Percentiles rank a stretch among this genome's conserved stretches.
Conservation (phyloP, 768 basidiomycete genomes). For the Pulveroboletus sp. region DNA sequence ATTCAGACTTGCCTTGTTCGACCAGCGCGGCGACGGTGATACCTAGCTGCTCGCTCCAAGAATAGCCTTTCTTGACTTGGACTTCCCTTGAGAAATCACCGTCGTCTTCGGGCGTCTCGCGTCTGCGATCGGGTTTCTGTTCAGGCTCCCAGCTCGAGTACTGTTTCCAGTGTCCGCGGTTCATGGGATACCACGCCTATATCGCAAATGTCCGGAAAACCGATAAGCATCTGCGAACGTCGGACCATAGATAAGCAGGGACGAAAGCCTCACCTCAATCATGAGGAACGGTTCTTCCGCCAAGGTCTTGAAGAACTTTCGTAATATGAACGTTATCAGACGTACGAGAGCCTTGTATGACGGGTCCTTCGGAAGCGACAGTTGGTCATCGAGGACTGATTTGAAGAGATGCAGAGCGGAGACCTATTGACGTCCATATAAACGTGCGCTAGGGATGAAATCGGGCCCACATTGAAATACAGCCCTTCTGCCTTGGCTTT, state of each 20-base stretch:
- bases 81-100: slow-evolving; percentile 60
- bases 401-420: slow-evolving; percentile 89
- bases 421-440: slow-evolving; percentile 51
- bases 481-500: slow-evolving; percentile 89
- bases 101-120: slow-evolving; percentile 32
- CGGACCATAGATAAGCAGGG: slow-evolving; percentile 20
- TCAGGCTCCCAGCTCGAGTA: slow-evolving; percentile 74
- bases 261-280: slow-evolving; percentile 65
- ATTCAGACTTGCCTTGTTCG: slow-evolving; percentile 55
- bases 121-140: slow-evolving; percentile 36
- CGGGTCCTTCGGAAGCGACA: slow-evolving; percentile 71
- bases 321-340: slow-evolving; percentile 81
- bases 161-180: slow-evolving; percentile 80
- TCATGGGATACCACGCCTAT: slow-evolving; percentile 88
- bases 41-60: slow-evolving; percentile 86
- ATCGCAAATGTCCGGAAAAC: not conserved
- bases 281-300: slow-evolving; percentile 81
- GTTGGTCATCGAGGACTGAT: slow-evolving; percentile 75
- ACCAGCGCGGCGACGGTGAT: slow-evolving; percentile 75
- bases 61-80: slow-evolving; percentile 80
- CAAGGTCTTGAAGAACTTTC: slow-evolving; percentile 92
- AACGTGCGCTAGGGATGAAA: slow-evolving; percentile 3
- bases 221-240: slow-evolving; percentile 20
- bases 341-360: slow-evolving; percentile 79
- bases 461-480: slow-evolving; percentile 79